Evolutionary conservation across 768 basidiomycete genomes (phyloP), one percentile per base, ranked within the genome.

Genomic region (Pleurotus tuoliensis): DNA sequence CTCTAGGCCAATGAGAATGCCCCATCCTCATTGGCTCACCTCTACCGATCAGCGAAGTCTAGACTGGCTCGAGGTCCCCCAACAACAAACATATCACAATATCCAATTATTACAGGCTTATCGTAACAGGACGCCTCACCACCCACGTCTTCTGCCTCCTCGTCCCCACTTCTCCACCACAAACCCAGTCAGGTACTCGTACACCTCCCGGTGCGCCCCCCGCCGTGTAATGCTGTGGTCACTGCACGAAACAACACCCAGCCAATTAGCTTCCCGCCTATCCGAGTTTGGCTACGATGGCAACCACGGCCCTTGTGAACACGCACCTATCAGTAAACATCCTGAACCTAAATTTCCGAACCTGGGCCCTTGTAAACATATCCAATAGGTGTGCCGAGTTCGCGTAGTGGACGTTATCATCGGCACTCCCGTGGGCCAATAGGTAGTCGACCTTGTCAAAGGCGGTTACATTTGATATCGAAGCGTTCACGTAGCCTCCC

Each of bases 301-400:
- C 52, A 56, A 39, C 55, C 49, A 54, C 46, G 24, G 24, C 15
- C 41, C 50, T 43, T 44, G 30, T 56, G 52, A 58, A 34, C 46
- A 65, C 82, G 64, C 57, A 92, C 89, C 92, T 93, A 72, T 99
- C 97, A 20, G 94, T 94, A 72, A 98, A 99, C 91, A 98, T 92
- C 66, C 95, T 82, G 73, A 98, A 97, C 65, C 88, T 80, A 65
- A 87, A 90, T 58, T 80, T 79, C 63, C 87, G 77, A 45, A 98
- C 81, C 56, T 84, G 75, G 22, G 78, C 86, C 63, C 76, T 74
- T 0, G 94, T 98, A 62, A 99, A 82, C 86, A 97, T 94, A 70
- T 98, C 96, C 37, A 99, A 72, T 64, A 99, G 66, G 62, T 90
- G 90, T 11, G 94, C 94, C 54, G 90, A 86, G 72, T 99, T 95